Percentiles rank a stretch among this genome's conserved stretches.
phyloP scores from a whole-genome alignment of 768 basidiomycete genomes.

The Mycena kentingensis region DNA sequence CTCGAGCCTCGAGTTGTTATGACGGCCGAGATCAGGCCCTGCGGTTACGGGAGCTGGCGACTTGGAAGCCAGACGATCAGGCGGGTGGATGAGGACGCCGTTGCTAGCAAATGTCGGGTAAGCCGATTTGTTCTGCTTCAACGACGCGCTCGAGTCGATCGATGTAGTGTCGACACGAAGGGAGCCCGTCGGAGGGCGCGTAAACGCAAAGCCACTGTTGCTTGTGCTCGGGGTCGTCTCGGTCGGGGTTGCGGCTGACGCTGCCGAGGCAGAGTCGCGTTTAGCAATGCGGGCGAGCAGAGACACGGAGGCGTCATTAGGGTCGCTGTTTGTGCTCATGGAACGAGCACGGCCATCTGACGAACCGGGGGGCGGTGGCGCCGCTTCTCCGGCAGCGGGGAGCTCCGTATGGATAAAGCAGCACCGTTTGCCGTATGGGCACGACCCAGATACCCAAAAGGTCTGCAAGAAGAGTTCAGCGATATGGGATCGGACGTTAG shows the following conservation, averaged over 20 bases:
- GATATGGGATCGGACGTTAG: neutral
- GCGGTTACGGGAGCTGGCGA: conserved; percentile 83
- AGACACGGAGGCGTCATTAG: conserved; percentile 71
- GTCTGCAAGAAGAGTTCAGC: conserved; percentile 51
- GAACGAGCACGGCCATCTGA: conserved; percentile 65
- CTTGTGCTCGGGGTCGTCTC: conserved; percentile 47
- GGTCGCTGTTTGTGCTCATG: conserved; percentile 75
- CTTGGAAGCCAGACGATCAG: conserved; percentile 61
- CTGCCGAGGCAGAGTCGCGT: conserved; percentile 50
- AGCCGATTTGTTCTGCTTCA: conserved; percentile 84
- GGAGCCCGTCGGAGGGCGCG: conserved; percentile 67
- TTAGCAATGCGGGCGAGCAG: conserved; percentile 77
- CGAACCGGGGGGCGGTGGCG: conserved; percentile 52
- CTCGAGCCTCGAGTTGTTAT: conserved; percentile 68
- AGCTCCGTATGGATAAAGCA: conserved; percentile 93
- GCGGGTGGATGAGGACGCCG: conserved; percentile 57
- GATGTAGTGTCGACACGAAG: conserved; percentile 75
- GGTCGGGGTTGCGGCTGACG: conserved; percentile 50
- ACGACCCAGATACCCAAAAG: conserved; percentile 93
- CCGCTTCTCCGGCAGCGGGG: conserved; percentile 58
- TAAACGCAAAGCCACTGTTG: conserved; percentile 53
- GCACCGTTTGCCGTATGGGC: conserved; percentile 89
- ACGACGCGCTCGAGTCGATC: conserved; percentile 50
- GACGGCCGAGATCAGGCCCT: conserved; percentile 82
- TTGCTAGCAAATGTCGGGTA: conserved; percentile 70